A percentile compares a stretch with the other conserved stretches of the same genome.
phyloP scores from a whole-genome alignment of 441 rosid species.

The Daphne laureola region DNA sequence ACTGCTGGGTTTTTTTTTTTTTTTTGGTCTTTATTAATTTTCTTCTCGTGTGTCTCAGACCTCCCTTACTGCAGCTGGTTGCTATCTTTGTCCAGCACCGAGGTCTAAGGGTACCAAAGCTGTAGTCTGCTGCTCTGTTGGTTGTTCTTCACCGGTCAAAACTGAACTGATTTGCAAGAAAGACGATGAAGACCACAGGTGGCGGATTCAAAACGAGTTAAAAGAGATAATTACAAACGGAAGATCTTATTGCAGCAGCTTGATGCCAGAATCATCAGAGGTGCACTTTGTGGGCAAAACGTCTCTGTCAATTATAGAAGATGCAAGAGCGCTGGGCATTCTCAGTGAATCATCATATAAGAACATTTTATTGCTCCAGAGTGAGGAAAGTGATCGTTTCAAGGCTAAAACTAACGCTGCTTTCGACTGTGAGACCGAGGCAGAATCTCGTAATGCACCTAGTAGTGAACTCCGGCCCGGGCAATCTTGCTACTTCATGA shows the following conservation, averaged over 20 bases:
- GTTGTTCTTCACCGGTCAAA: conserved; percentile 50
- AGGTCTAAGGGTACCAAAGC: conserved; percentile 75
- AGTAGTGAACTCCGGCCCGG: conserved; percentile 38
- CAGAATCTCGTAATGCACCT: conserved; percentile 20
- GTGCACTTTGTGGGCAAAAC: conserved; percentile 37
- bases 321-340: conserved; percentile 58
- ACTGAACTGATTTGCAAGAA: conserved; percentile 26
- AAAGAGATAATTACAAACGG: conserved; percentile 41
- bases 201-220: conserved; percentile 20
- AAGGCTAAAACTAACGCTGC: conserved; percentile 36
- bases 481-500: conserved; percentile 57
- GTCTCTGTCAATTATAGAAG: conserved; percentile 48
- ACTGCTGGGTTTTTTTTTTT: neutral
- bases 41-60: conserved; percentile 39
- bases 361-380: conserved; percentile 40
- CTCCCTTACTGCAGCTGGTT: conserved; percentile 90
- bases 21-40: conserved; percentile 1
- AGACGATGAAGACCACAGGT: conserved; percentile 23
- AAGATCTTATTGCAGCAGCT: conserved; percentile 26
- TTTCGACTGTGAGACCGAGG: conserved; percentile 18
- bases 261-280: conserved; percentile 30
- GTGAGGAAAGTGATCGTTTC: conserved; percentile 56
- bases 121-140: conserved; percentile 70
- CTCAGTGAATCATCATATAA: conserved; percentile 57
- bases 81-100: conserved; percentile 88